Conservation (phyloP, 805 yeast genomes). For the Saturnispora ahearnii region DNA sequence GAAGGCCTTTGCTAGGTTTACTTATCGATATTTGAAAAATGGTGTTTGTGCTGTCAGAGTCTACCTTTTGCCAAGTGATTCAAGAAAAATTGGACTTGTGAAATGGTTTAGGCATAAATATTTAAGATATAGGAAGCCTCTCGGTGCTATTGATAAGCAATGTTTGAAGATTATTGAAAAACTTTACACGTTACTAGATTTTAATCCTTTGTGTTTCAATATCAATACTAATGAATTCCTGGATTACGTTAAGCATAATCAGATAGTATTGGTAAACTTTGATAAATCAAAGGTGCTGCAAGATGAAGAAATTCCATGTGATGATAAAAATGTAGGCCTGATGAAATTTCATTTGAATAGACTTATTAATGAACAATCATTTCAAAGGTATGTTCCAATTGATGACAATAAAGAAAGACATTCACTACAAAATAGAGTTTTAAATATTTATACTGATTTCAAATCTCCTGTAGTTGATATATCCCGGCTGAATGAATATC, state of each 20-base stretch:
- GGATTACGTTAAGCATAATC: neutral
- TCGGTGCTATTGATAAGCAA: slow-evolving; percentile 27
- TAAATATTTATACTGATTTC: slow-evolving; percentile 31
- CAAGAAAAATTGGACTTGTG: slow-evolving; percentile 27
- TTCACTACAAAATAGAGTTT: slow-evolving; percentile 8
- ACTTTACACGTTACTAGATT: slow-evolving; percentile 38
- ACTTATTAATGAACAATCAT: slow-evolving; percentile 23
- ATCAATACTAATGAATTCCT: slow-evolving; percentile 10
- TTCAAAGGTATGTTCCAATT: neutral
- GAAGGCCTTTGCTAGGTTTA: slow-evolving; percentile 35
- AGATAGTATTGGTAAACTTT: slow-evolving; percentile 6
- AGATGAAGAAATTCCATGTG: neutral
- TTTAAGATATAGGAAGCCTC: slow-evolving; percentile 27
- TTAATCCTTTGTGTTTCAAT: slow-evolving; percentile 31
- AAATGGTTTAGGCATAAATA: slow-evolving; percentile 28
- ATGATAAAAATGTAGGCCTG: neutral
- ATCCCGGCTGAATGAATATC: slow-evolving; percentile 15
- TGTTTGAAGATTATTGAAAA: slow-evolving; percentile 28
- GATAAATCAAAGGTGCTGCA: neutral
- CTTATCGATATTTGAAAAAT: slow-evolving; percentile 29
- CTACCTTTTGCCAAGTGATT: slow-evolving; percentile 41
- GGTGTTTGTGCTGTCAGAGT: slow-evolving; percentile 32
- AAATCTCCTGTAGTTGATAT: slow-evolving; percentile 24
- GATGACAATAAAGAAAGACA: neutral
- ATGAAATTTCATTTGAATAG: slow-evolving; percentile 30